Percentiles rank a stretch among this genome's conserved stretches.
Conservation (phyloP, 2,329 filamentous ascomycete species). For the Talaromyces marneffei region DNA sequence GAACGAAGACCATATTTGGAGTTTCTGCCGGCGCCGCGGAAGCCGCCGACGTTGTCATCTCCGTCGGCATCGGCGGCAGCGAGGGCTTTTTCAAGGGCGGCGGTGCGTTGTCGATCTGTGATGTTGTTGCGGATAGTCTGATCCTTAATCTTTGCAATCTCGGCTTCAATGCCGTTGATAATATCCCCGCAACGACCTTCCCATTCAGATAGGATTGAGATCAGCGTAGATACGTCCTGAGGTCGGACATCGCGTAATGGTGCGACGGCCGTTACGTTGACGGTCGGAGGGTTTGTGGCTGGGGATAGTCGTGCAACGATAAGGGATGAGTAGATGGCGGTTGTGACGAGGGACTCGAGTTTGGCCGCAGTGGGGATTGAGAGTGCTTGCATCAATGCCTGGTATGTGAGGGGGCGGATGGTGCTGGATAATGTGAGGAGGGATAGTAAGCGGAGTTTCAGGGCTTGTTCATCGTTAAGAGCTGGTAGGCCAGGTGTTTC, state of each 20-base stretch:
- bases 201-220: conserved; percentile 67
- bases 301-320: conserved; percentile 81
- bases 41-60: conserved; percentile 16
- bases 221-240: conserved; percentile 62
- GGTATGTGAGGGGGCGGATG: conserved; percentile 65
- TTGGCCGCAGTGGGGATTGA: conserved; percentile 61
- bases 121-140: conserved; percentile 51
- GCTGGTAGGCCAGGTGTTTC: conserved; percentile 57
- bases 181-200: conserved; percentile 69
- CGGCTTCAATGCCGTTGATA: conserved; percentile 66
- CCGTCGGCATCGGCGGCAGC: conserved; percentile 25
- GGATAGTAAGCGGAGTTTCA: conserved; percentile 86
- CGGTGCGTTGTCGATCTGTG: conserved; percentile 46
- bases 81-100: conserved; percentile 47
- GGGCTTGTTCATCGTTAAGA: conserved; percentile 65
- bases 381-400: conserved; percentile 60
- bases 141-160: conserved; percentile 62
- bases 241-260: conserved; percentile 82
- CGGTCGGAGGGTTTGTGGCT: conserved; percentile 66
- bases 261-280: conserved; percentile 73
- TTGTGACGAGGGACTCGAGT: conserved; percentile 81
- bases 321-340: conserved; percentile 79
- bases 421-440: conserved; percentile 74
- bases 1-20: not conserved
- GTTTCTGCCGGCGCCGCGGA: conserved; percentile 14